Conservation (phyloP, 2,329 filamentous ascomycete species). For the Clathrospora elynae region DNA sequence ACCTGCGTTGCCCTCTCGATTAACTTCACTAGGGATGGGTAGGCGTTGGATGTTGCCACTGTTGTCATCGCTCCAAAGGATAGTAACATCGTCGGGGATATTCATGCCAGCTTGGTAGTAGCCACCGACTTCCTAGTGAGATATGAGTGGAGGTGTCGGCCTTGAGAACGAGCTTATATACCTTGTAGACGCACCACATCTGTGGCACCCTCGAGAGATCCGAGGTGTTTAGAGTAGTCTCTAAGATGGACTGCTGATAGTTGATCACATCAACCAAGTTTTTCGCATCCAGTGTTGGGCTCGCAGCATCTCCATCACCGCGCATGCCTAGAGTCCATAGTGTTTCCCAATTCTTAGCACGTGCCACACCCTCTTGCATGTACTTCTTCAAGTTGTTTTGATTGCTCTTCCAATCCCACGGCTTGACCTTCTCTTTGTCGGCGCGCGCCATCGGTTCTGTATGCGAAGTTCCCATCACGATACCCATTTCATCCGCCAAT, state of each 20-base stretch:
- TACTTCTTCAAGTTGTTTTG: slow-evolving; percentile 32
- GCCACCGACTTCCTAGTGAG: slow-evolving; percentile 62
- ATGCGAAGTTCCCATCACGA: slow-evolving; percentile 72
- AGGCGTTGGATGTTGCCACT: slow-evolving; percentile 66
- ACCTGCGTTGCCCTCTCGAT: slow-evolving; percentile 62
- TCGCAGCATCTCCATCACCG: slow-evolving; percentile 66
- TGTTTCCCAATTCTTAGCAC: slow-evolving; percentile 65
- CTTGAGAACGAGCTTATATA: neutral
- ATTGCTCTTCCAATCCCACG: slow-evolving; percentile 39
- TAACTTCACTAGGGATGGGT: slow-evolving; percentile 61
- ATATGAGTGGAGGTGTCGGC: too few species aligned
- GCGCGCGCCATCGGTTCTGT: slow-evolving; percentile 70
- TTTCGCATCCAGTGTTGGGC: slow-evolving; percentile 27
- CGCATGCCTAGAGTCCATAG: slow-evolving; percentile 70
- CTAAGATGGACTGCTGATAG: slow-evolving; percentile 62
- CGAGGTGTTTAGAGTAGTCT: slow-evolving; percentile 56
- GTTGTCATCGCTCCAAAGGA: slow-evolving; percentile 71
- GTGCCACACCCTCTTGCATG: slow-evolving; percentile 30
- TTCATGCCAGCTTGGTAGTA: slow-evolving; percentile 67
- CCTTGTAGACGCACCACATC: slow-evolving; percentile 68
- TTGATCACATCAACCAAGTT: slow-evolving; percentile 61
- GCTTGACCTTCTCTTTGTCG: slow-evolving; percentile 49
- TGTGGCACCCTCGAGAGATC: slow-evolving; percentile 62
- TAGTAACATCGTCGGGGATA: slow-evolving; percentile 66
- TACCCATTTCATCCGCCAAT: slow-evolving; percentile 70